A percentile compares a stretch with the other conserved stretches of the same genome.
Conservation (phyloP, 164 flowering plant genomes). For the Litsea cubeba region DNA sequence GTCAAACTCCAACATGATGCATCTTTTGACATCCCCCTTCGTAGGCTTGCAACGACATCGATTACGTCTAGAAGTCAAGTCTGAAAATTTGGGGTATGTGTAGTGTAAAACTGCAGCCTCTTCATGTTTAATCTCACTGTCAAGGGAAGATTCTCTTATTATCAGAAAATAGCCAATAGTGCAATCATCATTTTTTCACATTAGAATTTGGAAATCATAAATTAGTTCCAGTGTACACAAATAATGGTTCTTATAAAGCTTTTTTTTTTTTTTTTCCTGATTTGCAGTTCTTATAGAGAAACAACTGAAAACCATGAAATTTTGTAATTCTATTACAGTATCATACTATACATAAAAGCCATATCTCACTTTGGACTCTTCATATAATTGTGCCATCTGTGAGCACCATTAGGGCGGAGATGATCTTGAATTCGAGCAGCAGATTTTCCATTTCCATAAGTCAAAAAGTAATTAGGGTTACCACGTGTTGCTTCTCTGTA, state of each 20-base stretch:
- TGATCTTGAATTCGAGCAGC: slow-evolving; percentile 94
- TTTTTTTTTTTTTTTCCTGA: too few relatives aligned
- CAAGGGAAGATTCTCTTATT: slow-evolving; percentile 7
- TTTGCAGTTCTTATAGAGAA: background rate
- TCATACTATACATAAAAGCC: background rate
- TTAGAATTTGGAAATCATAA: background rate
- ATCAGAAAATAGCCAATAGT: background rate
- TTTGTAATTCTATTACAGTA: background rate
- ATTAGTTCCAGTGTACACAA: background rate
- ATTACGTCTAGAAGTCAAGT: slow-evolving; percentile 96
- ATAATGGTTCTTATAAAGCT: background rate
- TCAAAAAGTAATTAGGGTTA: slow-evolving; percentile 90
- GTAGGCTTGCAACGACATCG: slow-evolving; percentile 99
- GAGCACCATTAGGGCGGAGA: slow-evolving; percentile 98
- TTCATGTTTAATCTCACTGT: slow-evolving; percentile 83
- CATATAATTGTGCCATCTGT: slow-evolving; percentile 98
- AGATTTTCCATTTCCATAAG: slow-evolving; percentile 97
- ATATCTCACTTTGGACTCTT: slow-evolving; percentile 74
- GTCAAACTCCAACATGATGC: slow-evolving; percentile 97
- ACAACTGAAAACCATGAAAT: background rate
- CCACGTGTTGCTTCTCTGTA: slow-evolving; percentile 91
- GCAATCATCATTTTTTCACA: background rate
- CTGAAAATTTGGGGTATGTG: slow-evolving; percentile 87
- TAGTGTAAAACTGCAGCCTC: slow-evolving; percentile 97
- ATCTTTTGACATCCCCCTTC: slow-evolving; percentile 89